phyloP scores from a whole-genome alignment of 2,329 filamentous ascomycete species.

The Nakataea oryzae region DNA sequence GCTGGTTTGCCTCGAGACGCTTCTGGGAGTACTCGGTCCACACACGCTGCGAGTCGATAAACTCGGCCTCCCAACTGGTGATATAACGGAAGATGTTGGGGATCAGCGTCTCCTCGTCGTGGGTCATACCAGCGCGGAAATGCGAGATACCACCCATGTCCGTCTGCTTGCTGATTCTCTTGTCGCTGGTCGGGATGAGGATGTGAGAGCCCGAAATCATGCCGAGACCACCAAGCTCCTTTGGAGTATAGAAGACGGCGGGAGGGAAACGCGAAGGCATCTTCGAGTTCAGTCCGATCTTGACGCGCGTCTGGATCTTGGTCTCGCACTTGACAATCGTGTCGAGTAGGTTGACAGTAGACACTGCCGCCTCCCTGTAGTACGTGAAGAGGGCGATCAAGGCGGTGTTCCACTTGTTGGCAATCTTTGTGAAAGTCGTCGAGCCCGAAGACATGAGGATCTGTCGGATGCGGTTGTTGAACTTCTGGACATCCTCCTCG shows the following conservation, averaged over 20 bases:
- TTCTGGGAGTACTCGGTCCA: constrained; percentile 99
- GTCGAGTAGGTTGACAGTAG: constrained; percentile 85
- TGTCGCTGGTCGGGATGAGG: constrained; percentile 91
- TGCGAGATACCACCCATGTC: constrained; percentile 95
- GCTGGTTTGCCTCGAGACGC: constrained; percentile 89
- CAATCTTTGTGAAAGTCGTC: constrained; percentile 98
- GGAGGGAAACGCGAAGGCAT: constrained; percentile 99
- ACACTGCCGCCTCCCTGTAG: constrained; percentile 94
- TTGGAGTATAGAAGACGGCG: constrained; percentile 97
- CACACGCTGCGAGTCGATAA: constrained; percentile 96
- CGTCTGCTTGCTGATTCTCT: constrained; percentile 97
- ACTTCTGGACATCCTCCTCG: constrained; percentile 95
- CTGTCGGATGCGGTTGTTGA: constrained; percentile 97
- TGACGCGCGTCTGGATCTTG: constrained; percentile 97
- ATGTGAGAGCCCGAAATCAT: constrained; percentile 99
- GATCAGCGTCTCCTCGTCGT: constrained; percentile 94
- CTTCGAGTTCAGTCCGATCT: constrained; percentile 97
- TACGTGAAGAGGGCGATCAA: constrained; percentile 97
- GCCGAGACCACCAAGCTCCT: constrained; percentile 90
- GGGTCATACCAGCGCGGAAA: constrained; percentile 94
- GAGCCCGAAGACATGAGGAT: constrained; percentile 99
- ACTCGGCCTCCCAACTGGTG: constrained; percentile 97
- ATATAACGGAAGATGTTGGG: constrained; percentile 99
- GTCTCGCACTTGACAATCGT: constrained; percentile 99
- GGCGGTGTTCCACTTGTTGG: constrained; percentile 99